These are phyloP conservation scores for Solanum corneliomulleri DNA, from an alignment of 257 asterid species.

Conservation along the genomic window DNA sequence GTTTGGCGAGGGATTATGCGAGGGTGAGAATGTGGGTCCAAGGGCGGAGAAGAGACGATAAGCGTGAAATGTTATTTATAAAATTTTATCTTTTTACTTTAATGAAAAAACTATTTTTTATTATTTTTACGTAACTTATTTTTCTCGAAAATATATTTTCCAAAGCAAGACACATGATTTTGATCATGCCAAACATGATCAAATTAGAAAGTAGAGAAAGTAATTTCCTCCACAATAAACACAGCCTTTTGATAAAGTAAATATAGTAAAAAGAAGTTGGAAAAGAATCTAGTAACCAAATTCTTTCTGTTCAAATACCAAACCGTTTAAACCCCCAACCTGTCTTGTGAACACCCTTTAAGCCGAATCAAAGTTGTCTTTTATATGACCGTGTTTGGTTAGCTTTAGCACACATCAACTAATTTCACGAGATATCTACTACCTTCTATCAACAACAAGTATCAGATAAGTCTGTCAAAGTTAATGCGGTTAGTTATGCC, in stretches of 20 bases:
- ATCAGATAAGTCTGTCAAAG: too few species aligned
- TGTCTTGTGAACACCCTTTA: not conserved
- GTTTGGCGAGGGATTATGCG: not conserved
- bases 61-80: not conserved
- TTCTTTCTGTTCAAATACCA: not conserved
- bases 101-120: not conserved
- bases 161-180: not conserved
- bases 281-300: not conserved
- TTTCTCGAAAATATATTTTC: not conserved
- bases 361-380: not conserved
- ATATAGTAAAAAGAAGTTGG: not conserved
- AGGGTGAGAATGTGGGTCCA: not conserved
- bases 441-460: not conserved
- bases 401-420: rapidly evolving
- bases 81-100: not conserved
- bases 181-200: not conserved
- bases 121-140: not conserved
- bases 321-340: not conserved
- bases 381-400: not conserved
- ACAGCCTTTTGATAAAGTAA: not conserved
- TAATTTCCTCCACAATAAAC: not conserved
- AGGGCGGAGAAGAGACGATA: too few species aligned
- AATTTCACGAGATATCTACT: too few species aligned
- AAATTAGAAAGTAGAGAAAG: not conserved
- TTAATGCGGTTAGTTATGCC: not conserved